Percentiles rank a stretch among this genome's conserved stretches.
These are phyloP conservation scores for Cystobasidium sp. DNA, from an alignment of 1,284 basidiomycete genomes.

Conservation along the genomic window DNA sequence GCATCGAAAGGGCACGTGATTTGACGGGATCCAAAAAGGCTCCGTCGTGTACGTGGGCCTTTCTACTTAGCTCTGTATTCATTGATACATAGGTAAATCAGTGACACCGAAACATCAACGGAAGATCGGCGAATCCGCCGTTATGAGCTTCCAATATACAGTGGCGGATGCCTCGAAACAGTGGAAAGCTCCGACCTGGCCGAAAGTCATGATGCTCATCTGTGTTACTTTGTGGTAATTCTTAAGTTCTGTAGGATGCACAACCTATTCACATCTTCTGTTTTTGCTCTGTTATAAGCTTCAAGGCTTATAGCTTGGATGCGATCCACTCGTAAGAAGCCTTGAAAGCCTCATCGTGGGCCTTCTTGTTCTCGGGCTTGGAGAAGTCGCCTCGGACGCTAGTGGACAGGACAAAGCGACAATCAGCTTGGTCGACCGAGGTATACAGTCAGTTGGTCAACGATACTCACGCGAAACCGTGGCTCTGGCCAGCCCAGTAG, in stretches of 20 bases:
- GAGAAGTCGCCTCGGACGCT: constrained; percentile 38
- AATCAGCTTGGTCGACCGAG: background rate
- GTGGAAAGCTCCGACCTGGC: no score
- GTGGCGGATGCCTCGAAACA: no score
- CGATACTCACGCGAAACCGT: constrained; percentile 33
- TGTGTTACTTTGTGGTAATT: no score
- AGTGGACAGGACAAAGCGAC: background rate
- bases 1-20: background rate
- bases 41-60: background rate
- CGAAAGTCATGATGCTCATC: no score
- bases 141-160: no score
- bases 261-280: no score
- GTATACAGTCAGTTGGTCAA: background rate
- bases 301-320: constrained; percentile 16
- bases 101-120: no score
- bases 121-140: no score
- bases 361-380: constrained; percentile 35
- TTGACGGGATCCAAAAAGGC: background rate
- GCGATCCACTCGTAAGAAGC: constrained; percentile 42
- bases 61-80: background rate
- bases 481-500: constrained; percentile 29
- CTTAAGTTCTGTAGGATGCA: no score
- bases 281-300: no score
- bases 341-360: constrained; percentile 40
- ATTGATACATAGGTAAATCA: no score